phyloP scores from a whole-genome alignment of 306 rosid genomes.

The Senna siamea region DNA sequence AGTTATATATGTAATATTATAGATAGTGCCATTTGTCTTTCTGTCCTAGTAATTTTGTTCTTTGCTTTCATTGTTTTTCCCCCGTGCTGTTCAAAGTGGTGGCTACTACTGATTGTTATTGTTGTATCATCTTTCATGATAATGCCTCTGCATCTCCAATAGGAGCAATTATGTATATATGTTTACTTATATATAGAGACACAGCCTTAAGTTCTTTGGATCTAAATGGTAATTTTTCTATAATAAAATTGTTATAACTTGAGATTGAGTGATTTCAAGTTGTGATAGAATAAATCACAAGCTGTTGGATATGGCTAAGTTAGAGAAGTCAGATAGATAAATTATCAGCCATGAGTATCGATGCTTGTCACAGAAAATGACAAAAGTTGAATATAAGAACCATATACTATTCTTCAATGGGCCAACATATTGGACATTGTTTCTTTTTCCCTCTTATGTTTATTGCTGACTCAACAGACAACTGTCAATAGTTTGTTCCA shows the following conservation, averaged over 20 bases:
- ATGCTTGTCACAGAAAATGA: not conserved
- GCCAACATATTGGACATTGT: not conserved
- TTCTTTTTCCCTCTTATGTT: too few species aligned
- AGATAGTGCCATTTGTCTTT: constrained; percentile 29
- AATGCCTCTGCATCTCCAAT: constrained; percentile 16
- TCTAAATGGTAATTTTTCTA: constrained; percentile 1
- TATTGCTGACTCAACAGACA: too few species aligned
- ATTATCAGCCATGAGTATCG: not conserved
- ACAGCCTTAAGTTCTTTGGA: not conserved
- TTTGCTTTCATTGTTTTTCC: not conserved
- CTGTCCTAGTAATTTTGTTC: constrained; percentile 3
- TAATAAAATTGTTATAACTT: not conserved
- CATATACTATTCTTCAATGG: not conserved
- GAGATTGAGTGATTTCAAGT: too few species aligned
- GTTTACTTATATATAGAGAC: not conserved
- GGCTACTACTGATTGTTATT: constrained; percentile 20
- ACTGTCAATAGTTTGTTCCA: too few species aligned
- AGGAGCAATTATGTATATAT: not conserved
- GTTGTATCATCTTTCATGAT: constrained; percentile 31
- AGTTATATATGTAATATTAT: constrained; percentile 6
- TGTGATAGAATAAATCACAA: constrained; percentile 26
- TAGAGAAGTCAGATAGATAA: constrained; percentile 6
- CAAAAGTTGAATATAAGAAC: not conserved
- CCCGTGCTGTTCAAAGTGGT: not conserved
- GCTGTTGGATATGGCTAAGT: not conserved